Percentiles rank a stretch among this genome's conserved stretches.
phyloP scores from a whole-genome alignment of 192 early-diverging fungal species.

The Glomus cerebriforme region DNA sequence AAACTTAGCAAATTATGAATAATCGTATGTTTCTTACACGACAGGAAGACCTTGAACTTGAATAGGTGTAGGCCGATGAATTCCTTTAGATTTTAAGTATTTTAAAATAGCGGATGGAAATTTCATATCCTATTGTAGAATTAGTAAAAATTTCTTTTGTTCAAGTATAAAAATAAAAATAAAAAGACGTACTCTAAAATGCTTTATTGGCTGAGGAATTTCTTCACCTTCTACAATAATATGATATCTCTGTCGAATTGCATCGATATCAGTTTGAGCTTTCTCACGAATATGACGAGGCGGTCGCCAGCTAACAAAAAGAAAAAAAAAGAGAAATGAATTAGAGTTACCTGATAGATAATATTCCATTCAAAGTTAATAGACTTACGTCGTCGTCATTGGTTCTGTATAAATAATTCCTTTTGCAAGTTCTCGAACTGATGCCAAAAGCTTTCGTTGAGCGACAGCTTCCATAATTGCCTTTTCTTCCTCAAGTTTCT shows the following conservation, averaged over 20 bases:
- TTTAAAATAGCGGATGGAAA: slow-evolving; percentile 77
- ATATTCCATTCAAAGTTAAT: not conserved
- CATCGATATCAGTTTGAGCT: slow-evolving; percentile 50
- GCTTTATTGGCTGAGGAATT: slow-evolving; percentile 79
- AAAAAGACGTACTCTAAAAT: slow-evolving; percentile 57
- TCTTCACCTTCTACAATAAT: slow-evolving; percentile 90
- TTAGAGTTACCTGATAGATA: not conserved
- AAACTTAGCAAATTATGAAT: not conserved
- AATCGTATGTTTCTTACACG: slow-evolving; percentile 46
- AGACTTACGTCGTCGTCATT: slow-evolving; percentile 69
- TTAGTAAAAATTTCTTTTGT: not conserved
- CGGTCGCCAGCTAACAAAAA: slow-evolving; percentile 67
- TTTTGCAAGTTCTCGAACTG: slow-evolving; percentile 83
- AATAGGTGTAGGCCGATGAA: slow-evolving; percentile 92
- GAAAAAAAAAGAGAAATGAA: not conserved
- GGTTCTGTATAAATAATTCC: slow-evolving; percentile 86
- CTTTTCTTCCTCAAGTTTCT: slow-evolving; percentile 79
- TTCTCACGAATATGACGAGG: slow-evolving; percentile 70
- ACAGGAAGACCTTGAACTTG: slow-evolving; percentile 97
- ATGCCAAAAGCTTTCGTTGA: slow-evolving; percentile 76
- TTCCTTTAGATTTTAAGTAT: slow-evolving; percentile 79
- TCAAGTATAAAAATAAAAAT: not conserved
- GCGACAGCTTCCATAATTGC: slow-evolving; percentile 83
- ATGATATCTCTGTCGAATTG: slow-evolving; percentile 79
- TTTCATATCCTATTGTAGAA: slow-evolving; percentile 70